phyloP scores from a whole-genome alignment of 768 basidiomycete species.

The Suillus plorans region DNA sequence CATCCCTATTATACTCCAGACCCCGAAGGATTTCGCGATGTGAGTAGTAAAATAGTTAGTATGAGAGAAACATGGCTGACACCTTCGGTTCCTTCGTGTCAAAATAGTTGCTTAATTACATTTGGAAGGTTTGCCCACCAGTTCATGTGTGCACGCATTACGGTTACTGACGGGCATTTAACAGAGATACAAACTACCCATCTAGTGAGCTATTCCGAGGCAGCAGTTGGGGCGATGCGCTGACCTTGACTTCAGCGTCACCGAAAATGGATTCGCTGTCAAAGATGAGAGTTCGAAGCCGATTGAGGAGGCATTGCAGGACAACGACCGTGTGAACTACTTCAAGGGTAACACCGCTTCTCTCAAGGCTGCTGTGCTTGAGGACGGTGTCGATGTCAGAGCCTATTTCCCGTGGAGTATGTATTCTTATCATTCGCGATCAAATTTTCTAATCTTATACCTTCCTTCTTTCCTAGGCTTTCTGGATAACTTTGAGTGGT shows the following conservation, averaged over 20 bases:
- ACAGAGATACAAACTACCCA: conserved; percentile 49
- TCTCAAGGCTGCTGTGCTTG: conserved; percentile 54
- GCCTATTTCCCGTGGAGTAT: conserved; percentile 71
- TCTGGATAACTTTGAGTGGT: conserved; percentile 73
- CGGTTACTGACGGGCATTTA: conserved; percentile 6
- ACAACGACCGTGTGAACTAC: conserved; percentile 66
- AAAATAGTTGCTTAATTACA: conserved; percentile 59
- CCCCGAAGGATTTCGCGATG: conserved; percentile 64
- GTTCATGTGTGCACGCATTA: background rate
- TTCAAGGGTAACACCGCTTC: conserved; percentile 58
- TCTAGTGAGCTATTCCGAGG: conserved; percentile 41
- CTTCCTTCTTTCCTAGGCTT: conserved; percentile 40
- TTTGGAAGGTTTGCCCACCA: conserved; percentile 53
- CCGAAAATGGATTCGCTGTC: conserved; percentile 73
- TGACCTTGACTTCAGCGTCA: conserved; percentile 44
- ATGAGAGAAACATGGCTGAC: background rate
- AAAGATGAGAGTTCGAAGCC: conserved; percentile 59
- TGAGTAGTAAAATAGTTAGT: conserved; percentile 22
- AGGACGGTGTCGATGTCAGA: conserved; percentile 62
- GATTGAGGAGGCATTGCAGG: conserved; percentile 51
- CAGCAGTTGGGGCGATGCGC: background rate
- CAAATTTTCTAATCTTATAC: background rate
- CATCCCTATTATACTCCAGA: conserved; percentile 33
- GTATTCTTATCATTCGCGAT: conserved; percentile 20
- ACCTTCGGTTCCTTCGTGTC: conserved; percentile 1